These are phyloP conservation scores for Lecanicillium sp. DNA, from an alignment of 2,329 filamentous ascomycete species.

Conservation along the genomic window DNA sequence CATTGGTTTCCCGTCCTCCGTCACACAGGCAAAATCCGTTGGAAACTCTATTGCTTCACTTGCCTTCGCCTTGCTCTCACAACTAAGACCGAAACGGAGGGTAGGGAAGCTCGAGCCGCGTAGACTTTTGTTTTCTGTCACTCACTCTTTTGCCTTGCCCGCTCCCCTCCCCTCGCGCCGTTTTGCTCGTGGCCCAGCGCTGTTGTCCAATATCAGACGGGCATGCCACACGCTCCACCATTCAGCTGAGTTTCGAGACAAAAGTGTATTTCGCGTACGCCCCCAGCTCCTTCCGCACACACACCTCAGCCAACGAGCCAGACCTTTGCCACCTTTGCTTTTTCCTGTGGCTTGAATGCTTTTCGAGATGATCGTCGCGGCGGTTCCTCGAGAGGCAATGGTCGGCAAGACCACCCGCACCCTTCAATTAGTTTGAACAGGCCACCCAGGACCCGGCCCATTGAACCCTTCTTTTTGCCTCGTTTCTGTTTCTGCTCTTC, in stretches of 20 bases:
- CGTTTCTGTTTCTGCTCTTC: not conserved
- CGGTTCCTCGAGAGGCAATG: not conserved
- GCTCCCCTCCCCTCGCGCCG: too few relatives aligned
- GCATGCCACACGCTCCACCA: constrained; percentile 1
- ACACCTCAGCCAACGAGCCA: not conserved
- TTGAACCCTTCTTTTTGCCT: not conserved
- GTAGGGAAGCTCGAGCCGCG: too few relatives aligned
- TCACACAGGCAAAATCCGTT: not conserved
- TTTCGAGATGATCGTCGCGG: not conserved
- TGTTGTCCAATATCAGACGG: not conserved
- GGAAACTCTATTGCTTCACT: too few relatives aligned
- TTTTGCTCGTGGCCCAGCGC: too few relatives aligned
- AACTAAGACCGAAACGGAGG: too few relatives aligned
- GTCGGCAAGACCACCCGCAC: not conserved
- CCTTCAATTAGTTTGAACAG: not conserved
- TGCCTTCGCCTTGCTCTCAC: too few relatives aligned
- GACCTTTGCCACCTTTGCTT: not conserved
- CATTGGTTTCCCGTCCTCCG: too few relatives aligned
- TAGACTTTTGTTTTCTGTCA: too few relatives aligned
- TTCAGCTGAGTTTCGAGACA: too few relatives aligned
- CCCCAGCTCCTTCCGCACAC: too few relatives aligned
- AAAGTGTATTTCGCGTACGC: too few relatives aligned
- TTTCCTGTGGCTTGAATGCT: not conserved
- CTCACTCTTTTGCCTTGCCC: too few relatives aligned
- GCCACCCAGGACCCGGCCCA: not conserved